These are phyloP conservation scores for Thraustochytrium striatum DNA, from an alignment of 352 stramenopile species.

Conservation along the genomic window DNA sequence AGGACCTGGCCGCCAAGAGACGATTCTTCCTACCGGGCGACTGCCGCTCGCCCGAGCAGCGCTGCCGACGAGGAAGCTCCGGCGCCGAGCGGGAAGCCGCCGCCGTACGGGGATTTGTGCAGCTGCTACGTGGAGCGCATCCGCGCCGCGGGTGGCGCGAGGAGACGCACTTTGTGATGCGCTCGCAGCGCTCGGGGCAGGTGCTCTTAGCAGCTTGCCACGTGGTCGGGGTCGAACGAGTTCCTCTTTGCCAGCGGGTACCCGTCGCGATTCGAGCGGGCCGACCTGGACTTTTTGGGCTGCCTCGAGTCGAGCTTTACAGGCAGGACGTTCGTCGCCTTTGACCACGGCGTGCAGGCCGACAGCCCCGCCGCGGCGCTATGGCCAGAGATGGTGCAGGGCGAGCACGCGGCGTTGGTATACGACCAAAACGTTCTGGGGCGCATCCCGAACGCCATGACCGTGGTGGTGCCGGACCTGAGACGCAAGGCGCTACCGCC, in stretches of 20 bases:
- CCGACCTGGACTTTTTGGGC: constrained; percentile 66
- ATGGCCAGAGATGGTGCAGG: constrained; percentile 51
- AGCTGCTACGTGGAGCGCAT: constrained; percentile 68
- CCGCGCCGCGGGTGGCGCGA: constrained; percentile 55
- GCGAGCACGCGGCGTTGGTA: constrained; percentile 68
- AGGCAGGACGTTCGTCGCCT: constrained; percentile 71
- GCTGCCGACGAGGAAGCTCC: not conserved
- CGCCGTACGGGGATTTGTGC: constrained; percentile 49
- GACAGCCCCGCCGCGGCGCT: not conserved
- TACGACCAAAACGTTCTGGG: constrained; percentile 74
- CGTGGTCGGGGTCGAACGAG: constrained; percentile 72
- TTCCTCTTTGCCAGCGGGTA: constrained; percentile 51
- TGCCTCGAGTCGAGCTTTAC: constrained; percentile 72
- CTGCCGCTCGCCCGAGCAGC: not conserved
- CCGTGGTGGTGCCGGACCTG: constrained; percentile 3
- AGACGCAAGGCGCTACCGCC: not conserved
- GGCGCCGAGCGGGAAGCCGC: not conserved
- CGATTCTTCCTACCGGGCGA: not conserved
- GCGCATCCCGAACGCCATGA: constrained; percentile 62
- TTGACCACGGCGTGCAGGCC: constrained; percentile 65
- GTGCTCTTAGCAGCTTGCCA: constrained; percentile 69
- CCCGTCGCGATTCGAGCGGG: constrained; percentile 1
- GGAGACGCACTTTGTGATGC: constrained; percentile 35
- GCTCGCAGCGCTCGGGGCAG: not conserved
- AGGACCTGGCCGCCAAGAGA: constrained; percentile 47